These are phyloP conservation scores for Eucalyptus sp. DNA, from an alignment of 345 rosid genomes.

Conservation along the genomic window DNA sequence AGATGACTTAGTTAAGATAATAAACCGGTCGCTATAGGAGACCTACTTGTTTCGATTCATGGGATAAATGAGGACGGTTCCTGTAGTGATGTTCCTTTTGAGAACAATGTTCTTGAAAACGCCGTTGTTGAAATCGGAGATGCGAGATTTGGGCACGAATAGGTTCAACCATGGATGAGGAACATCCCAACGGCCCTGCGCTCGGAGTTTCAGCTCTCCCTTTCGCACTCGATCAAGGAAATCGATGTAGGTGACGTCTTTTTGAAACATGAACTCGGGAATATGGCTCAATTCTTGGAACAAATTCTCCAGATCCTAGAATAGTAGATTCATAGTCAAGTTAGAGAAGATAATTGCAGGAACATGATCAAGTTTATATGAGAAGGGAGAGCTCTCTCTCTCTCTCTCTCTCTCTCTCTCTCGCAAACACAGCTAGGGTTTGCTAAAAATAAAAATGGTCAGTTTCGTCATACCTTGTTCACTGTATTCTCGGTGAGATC, in stretches of 20 bases:
- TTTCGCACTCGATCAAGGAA: slow-evolving; percentile 70
- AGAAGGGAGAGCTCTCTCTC: not conserved
- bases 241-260: slow-evolving; percentile 21
- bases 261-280: slow-evolving; percentile 4
- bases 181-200: slow-evolving; percentile 76
- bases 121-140: slow-evolving; percentile 49
- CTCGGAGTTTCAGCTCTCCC: slow-evolving; percentile 49
- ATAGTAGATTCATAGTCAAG: not conserved
- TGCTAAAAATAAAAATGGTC: not conserved
- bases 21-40: not conserved
- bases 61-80: slow-evolving; percentile 72
- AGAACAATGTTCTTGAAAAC: slow-evolving; percentile 62
- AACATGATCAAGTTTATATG: not conserved
- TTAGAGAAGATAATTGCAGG: not conserved
- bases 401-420: not conserved
- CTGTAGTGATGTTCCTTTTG: slow-evolving; percentile 46
- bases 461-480: slow-evolving; percentile 4
- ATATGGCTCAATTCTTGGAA: slow-evolving; percentile 2
- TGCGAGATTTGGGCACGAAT: slow-evolving; percentile 66
- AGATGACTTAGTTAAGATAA: not conserved
- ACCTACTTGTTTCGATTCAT: slow-evolving; percentile 68
- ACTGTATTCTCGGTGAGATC: slow-evolving; percentile 6
- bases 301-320: slow-evolving; percentile 9
- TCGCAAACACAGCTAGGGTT: not conserved
- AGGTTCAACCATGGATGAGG: slow-evolving; percentile 97